Conservation (phyloP, 129 eudicot species). For the Oenanthe sinensis region DNA sequence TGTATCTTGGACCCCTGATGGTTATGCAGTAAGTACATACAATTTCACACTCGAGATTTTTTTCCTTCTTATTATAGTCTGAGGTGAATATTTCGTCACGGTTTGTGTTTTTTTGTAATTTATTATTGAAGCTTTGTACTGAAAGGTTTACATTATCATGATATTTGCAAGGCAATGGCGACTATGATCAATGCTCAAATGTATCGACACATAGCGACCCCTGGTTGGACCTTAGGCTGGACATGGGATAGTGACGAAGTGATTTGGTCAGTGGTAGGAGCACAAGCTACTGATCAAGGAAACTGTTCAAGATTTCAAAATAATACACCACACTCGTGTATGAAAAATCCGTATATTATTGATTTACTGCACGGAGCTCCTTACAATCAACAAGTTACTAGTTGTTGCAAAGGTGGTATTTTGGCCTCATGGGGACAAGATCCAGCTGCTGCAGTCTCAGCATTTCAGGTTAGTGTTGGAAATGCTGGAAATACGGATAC, state of each 20-base stretch:
- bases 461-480: slow-evolving; percentile 36
- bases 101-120: neutral
- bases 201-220: slow-evolving; percentile 33
- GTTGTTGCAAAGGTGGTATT: slow-evolving; percentile 39
- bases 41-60: neutral
- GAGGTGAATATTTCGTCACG: slow-evolving; percentile 13
- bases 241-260: slow-evolving; percentile 34
- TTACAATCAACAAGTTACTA: slow-evolving; percentile 28
- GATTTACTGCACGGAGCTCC: slow-evolving; percentile 31
- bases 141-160: neutral
- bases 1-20: slow-evolving; percentile 70
- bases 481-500: slow-evolving; percentile 27
- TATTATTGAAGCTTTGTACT: neutral
- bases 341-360: slow-evolving; percentile 28
- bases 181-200: slow-evolving; percentile 34
- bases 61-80: neutral
- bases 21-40: slow-evolving; percentile 7
- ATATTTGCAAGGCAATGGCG: slow-evolving; percentile 25
- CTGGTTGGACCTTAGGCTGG: slow-evolving; percentile 51
- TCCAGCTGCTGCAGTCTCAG: slow-evolving; percentile 17
- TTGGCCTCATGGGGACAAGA: slow-evolving; percentile 33
- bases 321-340: slow-evolving; percentile 35
- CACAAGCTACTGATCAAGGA: slow-evolving; percentile 43
- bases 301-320: slow-evolving; percentile 29
- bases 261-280: slow-evolving; percentile 42